Percentiles rank a stretch among this genome's conserved stretches.
Conservation (phyloP, 805 yeast genomes). For the Saccharomycopsis oosterbeekiorum region DNA sequence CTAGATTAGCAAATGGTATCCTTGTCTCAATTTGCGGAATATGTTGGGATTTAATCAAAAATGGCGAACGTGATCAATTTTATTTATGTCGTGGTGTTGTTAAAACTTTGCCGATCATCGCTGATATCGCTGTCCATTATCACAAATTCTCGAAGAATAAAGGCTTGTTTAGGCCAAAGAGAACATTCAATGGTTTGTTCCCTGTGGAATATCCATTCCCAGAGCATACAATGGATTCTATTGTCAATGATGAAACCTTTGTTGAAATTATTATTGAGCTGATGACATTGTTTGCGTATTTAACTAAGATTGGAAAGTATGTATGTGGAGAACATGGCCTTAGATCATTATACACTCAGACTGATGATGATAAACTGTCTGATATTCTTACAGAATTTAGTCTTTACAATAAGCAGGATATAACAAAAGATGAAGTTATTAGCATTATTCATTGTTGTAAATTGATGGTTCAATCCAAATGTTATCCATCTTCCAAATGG, state of each 20-base stretch:
- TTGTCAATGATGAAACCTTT: slow-evolving; percentile 55
- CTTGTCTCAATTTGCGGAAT: slow-evolving; percentile 39
- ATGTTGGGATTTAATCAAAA: slow-evolving; percentile 29
- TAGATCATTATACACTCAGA: slow-evolving; percentile 29
- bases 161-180: slow-evolving; percentile 41
- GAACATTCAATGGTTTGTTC: slow-evolving; percentile 60
- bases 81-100: slow-evolving; percentile 38
- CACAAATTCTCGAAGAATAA: slow-evolving; percentile 36
- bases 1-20: slow-evolving; percentile 55
- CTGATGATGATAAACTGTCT: slow-evolving; percentile 31
- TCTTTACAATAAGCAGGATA: slow-evolving; percentile 30
- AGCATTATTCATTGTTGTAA: slow-evolving; percentile 40
- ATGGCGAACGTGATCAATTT: slow-evolving; percentile 26
- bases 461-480: slow-evolving; percentile 41
- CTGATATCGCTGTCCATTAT: slow-evolving; percentile 41
- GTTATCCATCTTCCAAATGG: slow-evolving; percentile 67
- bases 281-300: slow-evolving; percentile 46
- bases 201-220: slow-evolving; percentile 58
- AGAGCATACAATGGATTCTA: slow-evolving; percentile 60
- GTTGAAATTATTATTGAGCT: slow-evolving; percentile 69
- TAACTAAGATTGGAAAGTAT: slow-evolving; percentile 40
- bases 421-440: slow-evolving; percentile 33
- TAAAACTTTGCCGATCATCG: slow-evolving; percentile 45
- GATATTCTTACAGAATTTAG: slow-evolving; percentile 11
- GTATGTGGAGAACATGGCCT: slow-evolving; percentile 36